A percentile compares a stretch with the other conserved stretches of the same genome.
Evolutionary conservation across 805 yeast species (phyloP).

Genomic region (Metschnikowia bowlesiae): DNA sequence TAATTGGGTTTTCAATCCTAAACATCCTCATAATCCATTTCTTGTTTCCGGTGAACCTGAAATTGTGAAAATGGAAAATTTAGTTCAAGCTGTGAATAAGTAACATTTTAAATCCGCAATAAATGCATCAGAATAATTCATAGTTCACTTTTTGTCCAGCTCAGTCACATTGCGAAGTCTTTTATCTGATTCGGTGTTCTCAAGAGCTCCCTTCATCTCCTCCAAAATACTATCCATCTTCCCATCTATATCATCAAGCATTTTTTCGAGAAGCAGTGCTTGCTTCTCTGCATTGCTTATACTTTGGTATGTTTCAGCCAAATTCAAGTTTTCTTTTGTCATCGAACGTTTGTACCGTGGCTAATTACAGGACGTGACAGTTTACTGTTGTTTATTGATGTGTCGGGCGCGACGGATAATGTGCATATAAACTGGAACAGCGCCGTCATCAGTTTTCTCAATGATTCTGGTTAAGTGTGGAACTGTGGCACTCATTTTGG

Average conservation of each 20-base stretch:
- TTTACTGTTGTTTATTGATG: not conserved
- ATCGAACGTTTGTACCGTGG: slow-evolving; percentile 9
- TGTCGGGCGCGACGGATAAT: no score
- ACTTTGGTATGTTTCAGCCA: slow-evolving; percentile 56
- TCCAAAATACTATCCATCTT: slow-evolving; percentile 55
- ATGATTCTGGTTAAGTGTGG: no score
- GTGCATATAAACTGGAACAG: no score
- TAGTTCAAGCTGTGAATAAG: slow-evolving; percentile 6
- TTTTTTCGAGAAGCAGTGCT: slow-evolving; percentile 58
- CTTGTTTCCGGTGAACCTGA: slow-evolving; percentile 47
- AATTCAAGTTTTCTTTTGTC: slow-evolving; percentile 32
- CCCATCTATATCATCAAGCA: slow-evolving; percentile 61
- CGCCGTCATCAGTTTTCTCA: no score
- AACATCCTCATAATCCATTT: slow-evolving; percentile 71
- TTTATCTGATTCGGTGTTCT: not conserved
- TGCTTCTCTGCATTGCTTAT: slow-evolving; percentile 62
- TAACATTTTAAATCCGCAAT: not conserved
- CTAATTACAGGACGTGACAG: not conserved
- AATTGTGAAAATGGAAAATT: slow-evolving; percentile 35
- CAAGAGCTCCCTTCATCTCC: slow-evolving; percentile 37
- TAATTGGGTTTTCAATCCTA: slow-evolving; percentile 57
- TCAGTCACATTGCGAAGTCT: not conserved
- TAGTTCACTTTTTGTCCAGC: not conserved
- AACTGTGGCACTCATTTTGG: no score
- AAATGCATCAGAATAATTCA: not conserved